Evolutionary conservation across 2,329 filamentous ascomycete genomes (phyloP).

Genomic region (Clonostachys byssicola): DNA sequence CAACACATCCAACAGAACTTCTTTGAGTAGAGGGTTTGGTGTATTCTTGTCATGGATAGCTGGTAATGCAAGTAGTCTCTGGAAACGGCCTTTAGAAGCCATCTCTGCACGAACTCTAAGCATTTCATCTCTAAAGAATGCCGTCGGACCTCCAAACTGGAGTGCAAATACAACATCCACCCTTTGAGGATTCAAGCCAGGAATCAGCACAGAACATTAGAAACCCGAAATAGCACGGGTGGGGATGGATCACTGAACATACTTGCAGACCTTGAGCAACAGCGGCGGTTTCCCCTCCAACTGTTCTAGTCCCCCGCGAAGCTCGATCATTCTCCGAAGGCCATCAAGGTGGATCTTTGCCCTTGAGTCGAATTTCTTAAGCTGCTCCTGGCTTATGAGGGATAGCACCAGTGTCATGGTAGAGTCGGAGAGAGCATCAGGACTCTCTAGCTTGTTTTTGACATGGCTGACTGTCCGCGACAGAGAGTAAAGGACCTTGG

Average conservation of each 20-base stretch:
- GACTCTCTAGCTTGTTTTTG: constrained; percentile 10
- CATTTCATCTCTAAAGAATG: constrained; percentile 1
- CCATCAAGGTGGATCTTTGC: constrained; percentile 39
- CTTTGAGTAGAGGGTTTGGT: background rate
- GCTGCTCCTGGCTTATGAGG: constrained; percentile 7
- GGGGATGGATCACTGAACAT: constrained; percentile 8
- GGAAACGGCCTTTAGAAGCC: constrained; percentile 11
- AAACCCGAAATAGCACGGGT: constrained; percentile 12
- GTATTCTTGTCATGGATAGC: constrained; percentile 2
- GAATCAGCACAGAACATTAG: constrained; percentile 10
- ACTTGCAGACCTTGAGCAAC: constrained; percentile 1
- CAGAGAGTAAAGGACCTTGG: constrained; percentile 11
- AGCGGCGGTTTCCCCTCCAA: constrained; percentile 3
- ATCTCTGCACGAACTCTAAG: background rate
- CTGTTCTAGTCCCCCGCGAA: constrained; percentile 35
- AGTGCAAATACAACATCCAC: background rate
- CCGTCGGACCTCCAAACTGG: background rate
- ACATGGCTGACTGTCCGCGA: constrained; percentile 12
- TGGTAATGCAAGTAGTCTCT: constrained; percentile 16
- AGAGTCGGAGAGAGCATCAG: constrained; percentile 13
- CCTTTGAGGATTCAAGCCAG: background rate
- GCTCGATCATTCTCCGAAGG: constrained; percentile 31
- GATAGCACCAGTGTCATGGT: constrained; percentile 12
- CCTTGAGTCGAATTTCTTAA: background rate
- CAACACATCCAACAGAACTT: background rate